Evolutionary conservation across 352 stramenopile genomes (phyloP).

Genomic region (Saprolegnia diclina): DNA sequence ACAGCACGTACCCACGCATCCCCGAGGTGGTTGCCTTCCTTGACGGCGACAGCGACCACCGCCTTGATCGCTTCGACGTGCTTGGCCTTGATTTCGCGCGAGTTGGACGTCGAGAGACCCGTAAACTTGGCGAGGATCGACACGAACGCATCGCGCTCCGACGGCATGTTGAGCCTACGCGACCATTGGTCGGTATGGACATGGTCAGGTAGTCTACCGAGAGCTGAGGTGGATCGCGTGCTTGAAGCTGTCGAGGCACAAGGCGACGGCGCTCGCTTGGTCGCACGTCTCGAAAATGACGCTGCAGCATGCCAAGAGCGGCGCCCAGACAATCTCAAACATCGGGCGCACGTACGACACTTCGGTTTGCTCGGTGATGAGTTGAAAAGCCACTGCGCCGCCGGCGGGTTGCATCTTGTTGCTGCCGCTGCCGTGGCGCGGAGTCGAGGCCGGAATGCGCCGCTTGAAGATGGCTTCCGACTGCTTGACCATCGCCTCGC

Average conservation of each 20-base stretch:
- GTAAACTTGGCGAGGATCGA: conserved; percentile 96
- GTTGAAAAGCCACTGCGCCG: conserved; percentile 38
- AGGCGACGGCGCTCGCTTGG: conserved; percentile 86
- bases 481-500: conserved; percentile 62
- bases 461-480: conserved; percentile 71
- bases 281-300: conserved; percentile 95
- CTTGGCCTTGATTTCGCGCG: conserved; percentile 93
- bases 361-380: conserved; percentile 63
- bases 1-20: conserved; percentile 87
- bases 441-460: conserved; percentile 13
- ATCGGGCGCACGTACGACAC: conserved; percentile 89
- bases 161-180: conserved; percentile 81
- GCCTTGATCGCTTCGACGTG: conserved; percentile 97
- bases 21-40: conserved; percentile 95
- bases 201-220: conserved; percentile 27
- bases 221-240: conserved; percentile 90
- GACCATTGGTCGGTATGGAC: conserved; percentile 94
- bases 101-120: conserved; percentile 94
- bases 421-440: conserved; percentile 14
- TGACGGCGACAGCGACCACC: conserved; percentile 94
- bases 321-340: conserved; percentile 98
- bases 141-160: conserved; percentile 94
- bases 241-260: conserved; percentile 94
- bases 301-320: conserved; percentile 94
- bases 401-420: too few relatives aligned